Conservation (phyloP, 2,329 filamentous ascomycete species). For the Colletotrichum cordylinicola region DNA sequence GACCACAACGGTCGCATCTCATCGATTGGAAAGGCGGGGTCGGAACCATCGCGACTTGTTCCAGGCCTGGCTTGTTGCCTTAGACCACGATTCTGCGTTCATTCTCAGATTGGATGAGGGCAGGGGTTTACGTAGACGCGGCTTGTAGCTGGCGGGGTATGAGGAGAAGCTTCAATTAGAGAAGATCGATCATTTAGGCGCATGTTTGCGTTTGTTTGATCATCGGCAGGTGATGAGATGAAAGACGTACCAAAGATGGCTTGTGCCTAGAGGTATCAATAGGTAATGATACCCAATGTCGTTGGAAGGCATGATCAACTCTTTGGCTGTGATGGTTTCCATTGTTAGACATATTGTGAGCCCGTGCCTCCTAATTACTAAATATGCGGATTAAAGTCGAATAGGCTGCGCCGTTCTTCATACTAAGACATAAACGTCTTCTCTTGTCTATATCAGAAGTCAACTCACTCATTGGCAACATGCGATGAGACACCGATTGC, state of each 20-base stretch:
- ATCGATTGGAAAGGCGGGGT: background rate
- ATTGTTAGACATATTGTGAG: too few relatives aligned
- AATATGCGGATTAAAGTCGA: background rate
- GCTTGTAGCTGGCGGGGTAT: background rate
- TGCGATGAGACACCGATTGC: background rate
- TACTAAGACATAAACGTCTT: background rate
- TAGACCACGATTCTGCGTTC: background rate
- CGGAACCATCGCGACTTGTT: background rate
- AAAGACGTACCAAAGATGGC: background rate
- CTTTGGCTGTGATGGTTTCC: background rate
- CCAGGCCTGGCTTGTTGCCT: background rate
- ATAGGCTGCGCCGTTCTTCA: background rate
- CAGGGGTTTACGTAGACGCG: background rate
- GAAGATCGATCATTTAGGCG: accelerated
- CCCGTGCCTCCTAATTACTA: too few relatives aligned
- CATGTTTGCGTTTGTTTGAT: background rate
- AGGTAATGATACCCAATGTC: background rate
- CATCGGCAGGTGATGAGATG: background rate
- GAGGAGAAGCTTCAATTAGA: background rate
- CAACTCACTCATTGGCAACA: background rate
- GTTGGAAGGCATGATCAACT: background rate
- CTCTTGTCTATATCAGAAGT: background rate
- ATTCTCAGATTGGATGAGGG: background rate
- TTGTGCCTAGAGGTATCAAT: background rate
- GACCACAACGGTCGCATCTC: background rate